Conservation (phyloP, 2,329 filamentous ascomycete genomes). For the Xylariaceae sp. region DNA sequence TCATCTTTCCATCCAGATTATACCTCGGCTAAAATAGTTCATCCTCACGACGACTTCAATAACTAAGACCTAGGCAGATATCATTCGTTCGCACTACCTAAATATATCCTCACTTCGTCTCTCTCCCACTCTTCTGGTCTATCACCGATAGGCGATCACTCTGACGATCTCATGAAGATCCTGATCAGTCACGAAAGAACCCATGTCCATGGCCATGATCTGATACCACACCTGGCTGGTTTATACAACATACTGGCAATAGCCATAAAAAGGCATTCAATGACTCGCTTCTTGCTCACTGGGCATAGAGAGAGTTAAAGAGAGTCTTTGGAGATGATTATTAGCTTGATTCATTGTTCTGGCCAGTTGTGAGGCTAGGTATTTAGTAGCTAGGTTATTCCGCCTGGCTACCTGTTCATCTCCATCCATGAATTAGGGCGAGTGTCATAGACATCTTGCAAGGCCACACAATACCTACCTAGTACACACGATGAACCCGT, state of each 20-base stretch:
- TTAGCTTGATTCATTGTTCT: slow-evolving; percentile 10
- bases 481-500: slow-evolving; percentile 13
- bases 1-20: not conserved
- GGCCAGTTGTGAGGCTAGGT: slow-evolving; percentile 3
- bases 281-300: not conserved
- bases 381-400: not conserved
- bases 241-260: not conserved
- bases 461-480: not conserved
- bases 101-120: too few relatives aligned
- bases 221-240: too few relatives aligned
- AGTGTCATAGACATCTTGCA: slow-evolving; percentile 7
- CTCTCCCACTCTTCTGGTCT: too few relatives aligned
- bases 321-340: not conserved
- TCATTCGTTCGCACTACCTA: too few relatives aligned
- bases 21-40: not conserved
- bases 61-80: too few relatives aligned
- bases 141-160: too few relatives aligned
- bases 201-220: too few relatives aligned
- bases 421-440: slow-evolving; percentile 8
- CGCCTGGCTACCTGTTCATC: slow-evolving; percentile 4
- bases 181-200: too few relatives aligned
- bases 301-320: not conserved
- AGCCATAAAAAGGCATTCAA: not conserved
- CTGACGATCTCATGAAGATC: too few relatives aligned
- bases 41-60: too few relatives aligned